A percentile compares a stretch with the other conserved stretches of the same genome.
phyloP scores from a whole-genome alignment of 257 asterid species.

The Striga asiatica region DNA sequence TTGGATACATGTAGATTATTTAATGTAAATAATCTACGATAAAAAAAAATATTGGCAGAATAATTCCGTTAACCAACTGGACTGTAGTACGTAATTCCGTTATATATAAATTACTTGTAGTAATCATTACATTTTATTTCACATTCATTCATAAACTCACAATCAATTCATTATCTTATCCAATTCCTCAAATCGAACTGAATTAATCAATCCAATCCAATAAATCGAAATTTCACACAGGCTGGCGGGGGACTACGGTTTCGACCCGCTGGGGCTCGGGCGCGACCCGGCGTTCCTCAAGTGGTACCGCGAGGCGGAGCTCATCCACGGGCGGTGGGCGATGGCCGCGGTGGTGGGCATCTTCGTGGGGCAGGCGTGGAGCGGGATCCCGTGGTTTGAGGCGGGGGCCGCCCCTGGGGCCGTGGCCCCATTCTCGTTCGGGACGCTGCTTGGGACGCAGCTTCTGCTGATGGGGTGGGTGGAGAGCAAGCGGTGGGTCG shows the following conservation, averaged over 20 bases:
- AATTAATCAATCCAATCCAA: no score
- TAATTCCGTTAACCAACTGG: no score
- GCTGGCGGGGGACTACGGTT: slow-evolving; percentile 91
- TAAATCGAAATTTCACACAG: slow-evolving; percentile 19
- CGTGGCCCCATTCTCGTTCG: slow-evolving; percentile 89
- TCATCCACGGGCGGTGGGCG: slow-evolving; percentile 97
- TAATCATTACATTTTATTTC: no score
- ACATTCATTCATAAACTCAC: not conserved
- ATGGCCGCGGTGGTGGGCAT: slow-evolving; percentile 89
- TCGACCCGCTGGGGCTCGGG: slow-evolving; percentile 92
- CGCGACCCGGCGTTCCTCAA: slow-evolving; percentile 91
- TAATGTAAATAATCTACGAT: no score
- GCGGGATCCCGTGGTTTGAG: slow-evolving; percentile 95
- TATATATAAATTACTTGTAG: no score
- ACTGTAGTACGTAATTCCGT: no score
- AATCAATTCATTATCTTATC: no score
- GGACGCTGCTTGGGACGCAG: slow-evolving; percentile 87
- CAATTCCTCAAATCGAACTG: no score
- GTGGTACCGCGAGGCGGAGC: slow-evolving; percentile 99
- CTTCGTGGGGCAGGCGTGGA: slow-evolving; percentile 94
- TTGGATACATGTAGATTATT: no score
- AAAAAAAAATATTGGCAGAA: no score
- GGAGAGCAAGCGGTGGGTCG: slow-evolving; percentile 97
- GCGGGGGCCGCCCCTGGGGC: slow-evolving; percentile 94
- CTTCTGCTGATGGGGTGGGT: slow-evolving; percentile 98